A percentile compares a stretch with the other conserved stretches of the same genome.
Conservation (phyloP, 2,329 filamentous ascomycete genomes). For the Emmonsiellopsis sp. region DNA sequence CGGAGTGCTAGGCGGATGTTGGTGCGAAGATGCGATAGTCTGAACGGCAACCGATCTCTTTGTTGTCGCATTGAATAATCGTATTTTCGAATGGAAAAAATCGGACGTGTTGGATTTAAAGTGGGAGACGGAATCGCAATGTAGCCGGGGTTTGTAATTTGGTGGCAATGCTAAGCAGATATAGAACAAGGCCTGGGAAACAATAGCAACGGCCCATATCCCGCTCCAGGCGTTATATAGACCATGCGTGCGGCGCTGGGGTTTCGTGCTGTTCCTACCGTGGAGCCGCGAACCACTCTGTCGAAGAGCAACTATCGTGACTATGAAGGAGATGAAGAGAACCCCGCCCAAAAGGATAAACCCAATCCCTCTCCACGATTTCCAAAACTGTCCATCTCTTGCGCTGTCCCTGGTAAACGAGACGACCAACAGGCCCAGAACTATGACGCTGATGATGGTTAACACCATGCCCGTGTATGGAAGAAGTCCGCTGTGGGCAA, state of each 20-base stretch:
- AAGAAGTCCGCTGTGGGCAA: background rate
- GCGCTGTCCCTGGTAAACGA: background rate
- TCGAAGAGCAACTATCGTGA: background rate
- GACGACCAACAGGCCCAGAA: slow-evolving; percentile 4
- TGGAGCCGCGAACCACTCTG: background rate
- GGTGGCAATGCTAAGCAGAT: background rate
- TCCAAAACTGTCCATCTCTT: background rate
- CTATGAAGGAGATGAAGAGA: background rate
- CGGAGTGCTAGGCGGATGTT: background rate
- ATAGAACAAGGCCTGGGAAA: slow-evolving; percentile 1
- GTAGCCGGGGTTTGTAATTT: background rate
- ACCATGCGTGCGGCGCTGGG: background rate
- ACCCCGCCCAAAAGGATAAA: background rate
- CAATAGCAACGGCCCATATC: background rate
- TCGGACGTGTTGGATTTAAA: background rate
- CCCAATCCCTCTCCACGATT: background rate
- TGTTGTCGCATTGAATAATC: background rate
- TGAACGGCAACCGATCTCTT: background rate
- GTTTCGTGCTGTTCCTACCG: background rate
- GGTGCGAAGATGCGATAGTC: background rate
- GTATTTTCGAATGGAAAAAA: background rate
- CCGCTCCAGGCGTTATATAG: slow-evolving; percentile 1
- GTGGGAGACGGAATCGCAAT: background rate
- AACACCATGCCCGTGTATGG: slow-evolving; percentile 1
- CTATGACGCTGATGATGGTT: background rate